A percentile compares a stretch with the other conserved stretches of the same genome.
Conservation (phyloP, 2,329 filamentous ascomycete genomes). For the Blastomyces gilchristii region DNA sequence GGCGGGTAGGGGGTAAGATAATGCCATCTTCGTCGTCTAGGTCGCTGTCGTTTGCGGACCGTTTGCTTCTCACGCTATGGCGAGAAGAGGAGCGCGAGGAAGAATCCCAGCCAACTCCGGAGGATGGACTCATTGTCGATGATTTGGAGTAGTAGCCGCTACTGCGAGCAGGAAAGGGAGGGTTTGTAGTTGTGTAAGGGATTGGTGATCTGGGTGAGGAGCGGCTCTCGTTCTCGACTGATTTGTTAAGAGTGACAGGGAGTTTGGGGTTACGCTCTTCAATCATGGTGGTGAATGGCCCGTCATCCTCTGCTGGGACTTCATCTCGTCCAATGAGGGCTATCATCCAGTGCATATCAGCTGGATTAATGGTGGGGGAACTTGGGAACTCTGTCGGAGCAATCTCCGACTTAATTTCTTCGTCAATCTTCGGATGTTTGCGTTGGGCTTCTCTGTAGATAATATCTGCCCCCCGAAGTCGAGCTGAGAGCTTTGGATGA, state of each 20-base stretch:
- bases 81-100: conserved; percentile 35
- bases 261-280: conserved; percentile 46
- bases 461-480: not conserved
- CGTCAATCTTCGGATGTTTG: conserved; percentile 14
- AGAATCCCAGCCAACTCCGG: conserved; percentile 25
- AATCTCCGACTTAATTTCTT: conserved; percentile 24
- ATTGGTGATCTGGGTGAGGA: conserved; percentile 6
- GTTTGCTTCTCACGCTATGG: conserved; percentile 33
- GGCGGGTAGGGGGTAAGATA: conserved; percentile 6
- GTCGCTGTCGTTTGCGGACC: conserved; percentile 31
- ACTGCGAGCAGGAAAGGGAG: not conserved
- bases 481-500: conserved; percentile 37
- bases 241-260: conserved; percentile 42
- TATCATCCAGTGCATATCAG: conserved; percentile 42
- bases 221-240: conserved; percentile 35
- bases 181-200: not conserved
- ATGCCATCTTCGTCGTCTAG: conserved; percentile 21
- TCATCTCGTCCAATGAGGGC: conserved; percentile 41
- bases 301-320: conserved; percentile 41
- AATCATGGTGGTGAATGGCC: conserved; percentile 43
- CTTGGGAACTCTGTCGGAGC: conserved; percentile 28
- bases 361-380: conserved; percentile 31
- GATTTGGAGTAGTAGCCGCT: conserved; percentile 15
- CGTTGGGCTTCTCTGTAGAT: conserved; percentile 15
- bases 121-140: conserved; percentile 19